Base-by-base conservation (phyloP, 257 asterid species). In the Haberlea rhodopensis region DNA sequence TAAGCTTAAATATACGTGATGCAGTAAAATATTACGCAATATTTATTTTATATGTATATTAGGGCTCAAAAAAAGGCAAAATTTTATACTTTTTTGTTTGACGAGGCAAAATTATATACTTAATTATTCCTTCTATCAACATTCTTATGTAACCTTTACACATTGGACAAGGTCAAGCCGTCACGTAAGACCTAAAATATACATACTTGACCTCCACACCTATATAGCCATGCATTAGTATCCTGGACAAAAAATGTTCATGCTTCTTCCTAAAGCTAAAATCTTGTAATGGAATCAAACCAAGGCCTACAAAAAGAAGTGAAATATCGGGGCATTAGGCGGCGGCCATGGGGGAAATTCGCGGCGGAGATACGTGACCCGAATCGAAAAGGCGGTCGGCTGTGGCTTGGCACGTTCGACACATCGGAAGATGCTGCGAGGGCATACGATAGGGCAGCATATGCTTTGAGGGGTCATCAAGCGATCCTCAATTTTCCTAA, bases 361-460 rank as follows among this genome's bases (percentile, higher is more conserved):
- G 97, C 97, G 0, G 97, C 97, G 0, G 97, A 90, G 32, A 90
- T 90, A 53, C 95, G 96, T 1, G 95, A 90, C 53, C 97, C 96
- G 0, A 82, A 40, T 3, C 54, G 79, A 23, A 80, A 82, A 31
- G 96, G 97, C 0, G 87, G 90, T 0, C 84, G 97, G 0, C 46
- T 84, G 37, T 90, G 97, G 97, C 83, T 90, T 3, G 97, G 97
- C 11, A 89, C 96, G 0, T 89, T 62, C 8, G 91, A 86, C 34
- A 88, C 92, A 27, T 89, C 90, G 1, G 94, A 85, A 75, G 89
- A 82, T 9, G 97, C 97, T 0, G 97, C 97, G 3, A 25, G 95
- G 65, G 97, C 97, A 0, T 90, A 87, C 29, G 97, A 90, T 49
- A 76, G 96, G 59, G 96, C 96, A 25, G 97, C 97, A 0, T 90